phyloP scores from a whole-genome alignment of 805 yeast genomes.

The Starmerella apicola region DNA sequence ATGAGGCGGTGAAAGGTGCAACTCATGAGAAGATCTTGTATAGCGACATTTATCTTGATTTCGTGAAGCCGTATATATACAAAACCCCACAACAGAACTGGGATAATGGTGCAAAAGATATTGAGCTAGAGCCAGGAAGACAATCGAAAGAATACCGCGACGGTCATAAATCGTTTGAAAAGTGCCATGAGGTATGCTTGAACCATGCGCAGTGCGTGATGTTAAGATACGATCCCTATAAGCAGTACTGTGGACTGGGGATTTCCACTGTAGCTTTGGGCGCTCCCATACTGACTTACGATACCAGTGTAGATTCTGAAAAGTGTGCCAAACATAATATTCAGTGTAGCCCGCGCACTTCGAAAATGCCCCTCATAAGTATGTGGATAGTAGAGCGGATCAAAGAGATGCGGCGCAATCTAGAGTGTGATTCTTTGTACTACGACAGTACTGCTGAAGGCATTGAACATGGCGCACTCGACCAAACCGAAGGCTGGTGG shows the following conservation, averaged over 20 bases:
- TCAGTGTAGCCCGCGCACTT: conserved; percentile 12
- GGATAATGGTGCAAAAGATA: conserved; percentile 23
- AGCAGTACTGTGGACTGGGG: conserved; percentile 24
- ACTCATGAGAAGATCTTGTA: conserved; percentile 15
- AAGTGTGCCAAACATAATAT: conserved; percentile 10
- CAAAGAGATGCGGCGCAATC: conserved; percentile 19
- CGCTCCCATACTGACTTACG: conserved; percentile 18
- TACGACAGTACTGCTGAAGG: conserved; percentile 21
- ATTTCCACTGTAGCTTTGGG: conserved; percentile 23
- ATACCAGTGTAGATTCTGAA: conserved; percentile 7
- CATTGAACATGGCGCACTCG: conserved; percentile 18
- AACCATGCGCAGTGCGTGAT: conserved; percentile 19
- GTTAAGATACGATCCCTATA: conserved; percentile 21
- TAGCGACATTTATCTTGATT: conserved; percentile 23
- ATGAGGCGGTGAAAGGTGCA: conserved; percentile 14
- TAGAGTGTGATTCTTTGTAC: conserved; percentile 21
- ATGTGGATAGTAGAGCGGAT: conserved; percentile 24
- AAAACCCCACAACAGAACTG: conserved; percentile 19
- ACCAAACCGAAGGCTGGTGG: conserved; percentile 27
- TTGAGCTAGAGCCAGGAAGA: conserved; percentile 12
- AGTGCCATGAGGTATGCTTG: conserved; percentile 21
- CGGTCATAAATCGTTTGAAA: conserved; percentile 19
- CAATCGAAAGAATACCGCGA: background rate
- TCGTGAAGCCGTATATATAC: conserved; percentile 19
- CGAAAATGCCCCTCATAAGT: conserved; percentile 17